phyloP scores from a whole-genome alignment of 495 filamentous ascomycete species.

The Polyplosphaeria fusca region DNA sequence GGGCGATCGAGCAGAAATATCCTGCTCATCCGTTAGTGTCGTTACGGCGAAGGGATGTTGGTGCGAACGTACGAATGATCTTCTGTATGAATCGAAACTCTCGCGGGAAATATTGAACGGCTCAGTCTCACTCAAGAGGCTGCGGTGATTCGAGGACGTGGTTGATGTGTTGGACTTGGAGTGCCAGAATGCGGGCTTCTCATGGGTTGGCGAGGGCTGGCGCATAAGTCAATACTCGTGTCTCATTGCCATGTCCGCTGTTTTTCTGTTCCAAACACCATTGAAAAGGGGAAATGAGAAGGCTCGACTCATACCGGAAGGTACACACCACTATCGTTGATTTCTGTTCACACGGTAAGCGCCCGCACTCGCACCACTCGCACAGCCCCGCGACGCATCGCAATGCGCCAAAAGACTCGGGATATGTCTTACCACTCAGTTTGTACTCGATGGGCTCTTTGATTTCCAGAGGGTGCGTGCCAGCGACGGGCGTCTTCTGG shows the following conservation, averaged over 20 bases:
- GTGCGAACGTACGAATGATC: slow-evolving; percentile 75
- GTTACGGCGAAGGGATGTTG: not conserved
- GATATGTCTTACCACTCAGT: slow-evolving; percentile 40
- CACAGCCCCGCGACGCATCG: not conserved
- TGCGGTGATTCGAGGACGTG: slow-evolving; percentile 62
- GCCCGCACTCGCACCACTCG: slow-evolving; percentile 4
- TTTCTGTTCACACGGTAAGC: slow-evolving; percentile 57
- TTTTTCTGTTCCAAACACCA: not conserved
- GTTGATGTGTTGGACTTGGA: slow-evolving; percentile 61
- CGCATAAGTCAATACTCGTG: slow-evolving; percentile 27
- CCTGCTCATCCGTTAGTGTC: slow-evolving; percentile 50
- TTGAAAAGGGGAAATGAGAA: not conserved
- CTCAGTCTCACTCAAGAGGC: slow-evolving; percentile 71
- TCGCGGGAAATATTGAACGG: slow-evolving; percentile 96
- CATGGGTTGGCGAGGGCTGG: slow-evolving; percentile 78
- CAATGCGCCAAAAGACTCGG: not conserved
- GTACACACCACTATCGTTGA: slow-evolving; percentile 95
- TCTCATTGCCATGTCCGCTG: not conserved
- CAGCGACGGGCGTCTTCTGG: slow-evolving; percentile 21
- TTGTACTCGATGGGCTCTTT: slow-evolving; percentile 43
- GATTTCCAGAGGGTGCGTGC: slow-evolving; percentile 36
- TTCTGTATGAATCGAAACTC: slow-evolving; percentile 95
- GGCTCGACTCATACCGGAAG: slow-evolving; percentile 65
- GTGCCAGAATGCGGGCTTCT: slow-evolving; percentile 77
- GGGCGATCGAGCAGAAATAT: slow-evolving; percentile 88